Base-by-base conservation (phyloP, 2,329 filamentous ascomycete species). In the Penicillium sp. region DNA sequence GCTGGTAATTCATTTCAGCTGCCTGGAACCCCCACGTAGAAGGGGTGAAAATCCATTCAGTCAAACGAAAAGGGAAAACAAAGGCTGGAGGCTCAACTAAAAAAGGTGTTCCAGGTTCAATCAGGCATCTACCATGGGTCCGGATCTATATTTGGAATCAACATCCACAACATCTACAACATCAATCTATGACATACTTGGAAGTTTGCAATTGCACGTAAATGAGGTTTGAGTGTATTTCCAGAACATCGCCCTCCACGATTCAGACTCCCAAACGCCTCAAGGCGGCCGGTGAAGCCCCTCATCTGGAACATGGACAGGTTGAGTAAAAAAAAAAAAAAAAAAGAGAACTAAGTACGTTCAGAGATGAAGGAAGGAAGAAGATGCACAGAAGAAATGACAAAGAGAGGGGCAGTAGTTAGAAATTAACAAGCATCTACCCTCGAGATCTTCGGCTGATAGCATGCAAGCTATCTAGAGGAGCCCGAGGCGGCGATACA, bases 201-300 rank as follows among this genome's bases (percentile, higher is more conserved):
- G 9, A 36, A n/a, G 5, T 23, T 16, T 26, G 29, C 16, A 35
- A 40, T 39, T 47, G 16, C 4, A 27, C 27, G 13, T 18, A 35
- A 48, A 43, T 44, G 46, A 50, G 32, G 38, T 27, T 51, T 34
- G 23, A 40, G 29, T 53, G 26, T 53, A 60, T 61, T 61, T 57
- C 39, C 49, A 57, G 51, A 51, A 57, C 48, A 55, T 57, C 47
- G 32, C 36, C 38, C 27, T 47, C 51, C 47, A 57, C 40, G 38
- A 55, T 49, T 55, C 36, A 43, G 51, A 61, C 60, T 60, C 62
- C 61, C 43, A 48, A 62, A 65, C 61, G 45, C 62, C 61, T 51
- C 27, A 44, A 57, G 55, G 51, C 55, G 51, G 51, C 43, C 27
- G 36, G 38, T 57, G 49, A 51, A 48, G 49, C 50, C 51, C 46